These are phyloP conservation scores for Antitrichia curtipendula DNA, from an alignment of 225 moss, liverwort and hornwort genomes.

Conservation along the genomic window DNA sequence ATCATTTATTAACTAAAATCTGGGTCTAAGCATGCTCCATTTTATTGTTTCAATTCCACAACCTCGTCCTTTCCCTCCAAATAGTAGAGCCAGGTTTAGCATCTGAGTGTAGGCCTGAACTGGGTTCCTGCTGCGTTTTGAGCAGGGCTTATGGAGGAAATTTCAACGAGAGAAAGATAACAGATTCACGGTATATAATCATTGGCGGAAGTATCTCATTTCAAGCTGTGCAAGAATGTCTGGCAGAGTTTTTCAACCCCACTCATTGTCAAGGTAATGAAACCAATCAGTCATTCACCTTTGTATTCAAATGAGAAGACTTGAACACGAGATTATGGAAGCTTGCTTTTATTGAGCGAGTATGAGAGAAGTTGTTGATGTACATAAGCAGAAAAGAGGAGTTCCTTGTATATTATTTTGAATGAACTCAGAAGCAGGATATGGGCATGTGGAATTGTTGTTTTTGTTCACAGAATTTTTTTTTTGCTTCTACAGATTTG, in stretches of 20 bases:
- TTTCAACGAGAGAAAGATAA: slow-evolving; percentile 46
- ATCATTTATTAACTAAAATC: neutral
- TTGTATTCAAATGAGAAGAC: neutral
- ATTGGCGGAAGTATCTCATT: slow-evolving; percentile 75
- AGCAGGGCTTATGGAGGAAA: slow-evolving; percentile 82
- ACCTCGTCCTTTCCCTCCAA: neutral
- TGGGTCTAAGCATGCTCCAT: neutral
- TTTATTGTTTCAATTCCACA: neutral
- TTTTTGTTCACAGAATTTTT: neutral
- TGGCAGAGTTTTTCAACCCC: slow-evolving; percentile 79
- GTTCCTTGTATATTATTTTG: neutral
- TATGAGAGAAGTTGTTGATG: neutral
- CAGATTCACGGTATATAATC: slow-evolving; percentile 65
- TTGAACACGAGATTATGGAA: neutral
- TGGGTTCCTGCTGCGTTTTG: neutral
- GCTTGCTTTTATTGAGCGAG: neutral
- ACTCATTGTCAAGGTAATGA: slow-evolving; percentile 63
- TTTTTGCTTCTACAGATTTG: slow-evolving; percentile 42
- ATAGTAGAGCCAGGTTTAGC: neutral
- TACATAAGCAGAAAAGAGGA: neutral
- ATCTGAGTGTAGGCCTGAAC: neutral
- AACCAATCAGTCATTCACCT: neutral
- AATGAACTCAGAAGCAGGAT: neutral
- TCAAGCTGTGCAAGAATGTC: slow-evolving; percentile 41
- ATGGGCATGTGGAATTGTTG: neutral